These are phyloP conservation scores for Bryoglossum gracile DNA, from an alignment of 495 filamentous ascomycete species.

Conservation along the genomic window DNA sequence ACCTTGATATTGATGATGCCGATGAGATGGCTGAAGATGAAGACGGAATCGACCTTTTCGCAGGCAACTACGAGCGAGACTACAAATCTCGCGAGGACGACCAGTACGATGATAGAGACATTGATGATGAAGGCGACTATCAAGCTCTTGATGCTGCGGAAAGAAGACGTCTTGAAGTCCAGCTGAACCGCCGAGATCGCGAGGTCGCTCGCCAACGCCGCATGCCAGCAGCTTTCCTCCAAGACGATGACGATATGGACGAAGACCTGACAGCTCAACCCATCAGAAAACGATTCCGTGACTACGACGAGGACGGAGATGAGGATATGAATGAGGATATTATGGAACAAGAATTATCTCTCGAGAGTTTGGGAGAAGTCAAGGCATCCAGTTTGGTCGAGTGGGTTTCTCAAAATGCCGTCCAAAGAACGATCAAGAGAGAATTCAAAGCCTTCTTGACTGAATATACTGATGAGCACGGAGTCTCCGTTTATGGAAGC, in stretches of 20 bases:
- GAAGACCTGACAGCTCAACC: conserved; percentile 77
- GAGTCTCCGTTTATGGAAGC: conserved; percentile 87
- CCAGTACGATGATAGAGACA: conserved; percentile 61
- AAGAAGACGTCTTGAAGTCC: conserved; percentile 74
- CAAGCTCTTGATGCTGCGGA: conserved; percentile 61
- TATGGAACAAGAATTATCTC: conserved; percentile 87
- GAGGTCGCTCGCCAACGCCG: conserved; percentile 66
- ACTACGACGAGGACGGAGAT: conserved; percentile 90
- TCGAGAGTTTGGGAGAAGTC: conserved; percentile 87
- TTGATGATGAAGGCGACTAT: conserved; percentile 77
- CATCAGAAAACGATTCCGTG: conserved; percentile 67
- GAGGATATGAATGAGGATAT: conserved; percentile 87
- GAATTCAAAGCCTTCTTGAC: conserved; percentile 98
- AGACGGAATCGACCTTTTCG: conserved; percentile 88
- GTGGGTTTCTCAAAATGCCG: conserved; percentile 86
- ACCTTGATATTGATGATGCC: conserved; percentile 81
- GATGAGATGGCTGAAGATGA: conserved; percentile 97
- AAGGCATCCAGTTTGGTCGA: conserved; percentile 90
- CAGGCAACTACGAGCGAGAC: conserved; percentile 80
- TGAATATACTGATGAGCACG: conserved; percentile 82
- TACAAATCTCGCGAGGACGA: conserved; percentile 58
- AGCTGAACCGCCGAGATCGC: conserved; percentile 75
- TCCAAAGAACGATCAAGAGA: conserved; percentile 85
- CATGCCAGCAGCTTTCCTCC: conserved; percentile 78
- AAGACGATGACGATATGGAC: conserved; percentile 83